Evolutionary conservation across 2,329 filamentous ascomycete genomes (phyloP), one percentile per base, ranked within the genome.

Genomic region (Aspergillus sp.): DNA sequence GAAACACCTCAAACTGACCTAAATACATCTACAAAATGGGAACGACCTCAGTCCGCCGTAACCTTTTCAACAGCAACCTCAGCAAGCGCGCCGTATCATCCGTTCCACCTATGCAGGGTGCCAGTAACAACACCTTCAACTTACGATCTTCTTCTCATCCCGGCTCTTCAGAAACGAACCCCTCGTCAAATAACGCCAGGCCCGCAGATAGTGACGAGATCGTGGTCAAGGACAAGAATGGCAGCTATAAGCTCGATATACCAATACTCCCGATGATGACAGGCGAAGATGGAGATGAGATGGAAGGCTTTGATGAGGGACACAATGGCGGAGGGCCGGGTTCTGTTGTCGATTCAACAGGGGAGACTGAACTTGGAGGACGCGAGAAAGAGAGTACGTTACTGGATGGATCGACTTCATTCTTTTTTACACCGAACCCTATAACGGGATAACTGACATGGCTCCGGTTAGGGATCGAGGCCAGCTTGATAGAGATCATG

Each of bases 341-440:
- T 83, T 48, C 74, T 72, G 56, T 78, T 83, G 64, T 76, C 65
- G 50, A 79, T 41, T 47, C 83, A 61, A 78, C 76, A 76, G 72
- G 48, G 19, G 55, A 54, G 37, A 54, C 55, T 13, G 63, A 60
- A 15, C 55, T 61, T 9, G 59, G 53, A 47, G 62, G 58, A 49
- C 60, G 59, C 39, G 65, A 71, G 48, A 70, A 68, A 64, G 66
- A 71, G 44, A 67, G 70, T 72, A 66, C 41, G 69, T 59, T 44
- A 7, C 19, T 10, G 9, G 25, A 30, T 12, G 9, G 25, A 30
- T 30, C 25, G 9, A 30, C 10, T 10, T 30, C 10, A 2, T 30
- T 30, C 7, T 17, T 13, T 12, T 15, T 20, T 19, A 39, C 17
- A 7, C 17, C 15, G 7, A 12, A 20, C 10, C 7, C 5, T 15